These are phyloP conservation scores for Geotrichum candidum DNA, from an alignment of 1,139 yeast species.

Conservation along the genomic window DNA sequence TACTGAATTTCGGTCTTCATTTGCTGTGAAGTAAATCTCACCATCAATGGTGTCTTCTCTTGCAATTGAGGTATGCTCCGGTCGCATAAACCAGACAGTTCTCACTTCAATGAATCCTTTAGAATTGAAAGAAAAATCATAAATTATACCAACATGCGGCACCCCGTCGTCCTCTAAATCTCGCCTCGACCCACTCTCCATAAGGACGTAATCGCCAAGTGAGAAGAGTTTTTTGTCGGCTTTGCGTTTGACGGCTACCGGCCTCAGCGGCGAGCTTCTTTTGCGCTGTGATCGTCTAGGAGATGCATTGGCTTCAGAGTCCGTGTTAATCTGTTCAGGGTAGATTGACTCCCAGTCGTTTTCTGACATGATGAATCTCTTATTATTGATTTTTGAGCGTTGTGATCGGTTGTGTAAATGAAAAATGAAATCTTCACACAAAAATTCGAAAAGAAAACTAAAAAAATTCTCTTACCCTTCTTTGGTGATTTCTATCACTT, in stretches of 20 bases:
- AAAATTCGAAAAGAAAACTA: neutral
- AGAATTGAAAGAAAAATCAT: slow-evolving; percentile 19
- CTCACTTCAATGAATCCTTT: slow-evolving; percentile 21
- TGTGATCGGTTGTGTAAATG: neutral
- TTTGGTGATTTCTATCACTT: neutral
- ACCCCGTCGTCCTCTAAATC: slow-evolving; percentile 10
- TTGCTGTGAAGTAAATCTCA: slow-evolving; percentile 24
- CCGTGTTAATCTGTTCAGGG: neutral
- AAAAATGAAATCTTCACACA: neutral
- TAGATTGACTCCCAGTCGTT: slow-evolving; percentile 11
- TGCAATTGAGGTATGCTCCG: slow-evolving; percentile 9
- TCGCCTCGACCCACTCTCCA: slow-evolving; percentile 17
- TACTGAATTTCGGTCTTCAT: slow-evolving; percentile 21
- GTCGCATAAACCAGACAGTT: slow-evolving; percentile 23
- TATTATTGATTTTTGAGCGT: neutral
- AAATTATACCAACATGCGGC: slow-evolving; percentile 23
- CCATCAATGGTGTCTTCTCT: slow-evolving; percentile 6
- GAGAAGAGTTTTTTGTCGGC: slow-evolving; percentile 19
- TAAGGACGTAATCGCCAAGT: slow-evolving; percentile 23
- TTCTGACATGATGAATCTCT: slow-evolving; percentile 13
- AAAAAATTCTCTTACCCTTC: neutral
- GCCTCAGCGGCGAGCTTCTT: slow-evolving; percentile 5
- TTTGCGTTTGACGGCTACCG: slow-evolving; percentile 19
- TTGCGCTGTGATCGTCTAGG: neutral
- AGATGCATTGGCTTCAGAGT: neutral